A percentile compares a stretch with the other conserved stretches of the same genome.
Evolutionary conservation across 1,139 yeast genomes (phyloP).

Genomic region (Meyerozyma guilliermondii): DNA sequence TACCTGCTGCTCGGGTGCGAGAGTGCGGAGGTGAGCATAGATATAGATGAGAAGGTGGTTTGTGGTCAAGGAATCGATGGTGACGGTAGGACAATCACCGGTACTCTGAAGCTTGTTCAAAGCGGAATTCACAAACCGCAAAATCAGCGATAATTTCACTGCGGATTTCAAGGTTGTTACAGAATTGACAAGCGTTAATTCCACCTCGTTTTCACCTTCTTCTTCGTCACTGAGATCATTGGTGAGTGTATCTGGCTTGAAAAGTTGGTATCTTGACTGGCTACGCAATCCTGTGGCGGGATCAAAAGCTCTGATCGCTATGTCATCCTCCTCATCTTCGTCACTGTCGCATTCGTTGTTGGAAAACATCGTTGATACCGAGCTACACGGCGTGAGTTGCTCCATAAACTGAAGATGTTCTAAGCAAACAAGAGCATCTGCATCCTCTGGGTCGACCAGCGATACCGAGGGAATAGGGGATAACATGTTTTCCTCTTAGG

Average conservation of each 20-base stretch:
- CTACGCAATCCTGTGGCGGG: conserved; percentile 5
- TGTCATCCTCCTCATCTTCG: conserved; percentile 1
- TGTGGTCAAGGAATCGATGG: conserved; percentile 9
- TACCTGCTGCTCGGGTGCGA: conserved; percentile 6
- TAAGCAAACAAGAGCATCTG: background rate
- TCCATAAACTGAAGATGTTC: conserved; percentile 9
- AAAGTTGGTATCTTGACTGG: background rate
- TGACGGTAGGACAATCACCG: background rate
- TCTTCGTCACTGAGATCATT: conserved; percentile 6
- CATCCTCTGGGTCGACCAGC: conserved; percentile 3
- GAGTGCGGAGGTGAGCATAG: conserved; percentile 6
- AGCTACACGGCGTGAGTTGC: conserved; percentile 16
- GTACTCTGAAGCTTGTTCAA: conserved; percentile 3
- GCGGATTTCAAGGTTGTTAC: conserved; percentile 3
- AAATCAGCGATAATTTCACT: conserved; percentile 5
- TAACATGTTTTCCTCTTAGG: background rate
- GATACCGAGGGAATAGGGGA: conserved; percentile 1
- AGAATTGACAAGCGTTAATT: conserved; percentile 9
- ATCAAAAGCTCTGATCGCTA: conserved; percentile 7
- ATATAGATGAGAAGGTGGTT: conserved; percentile 19
- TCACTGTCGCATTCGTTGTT: background rate
- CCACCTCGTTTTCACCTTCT: background rate
- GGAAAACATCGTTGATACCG: conserved; percentile 5
- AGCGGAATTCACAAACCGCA: conserved; percentile 1
- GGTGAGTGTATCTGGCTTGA: conserved; percentile 1